Evolutionary conservation across 345 rosid genomes (phyloP), one percentile per base, ranked within the genome.

Genomic region (Hibiscus syriacus): DNA sequence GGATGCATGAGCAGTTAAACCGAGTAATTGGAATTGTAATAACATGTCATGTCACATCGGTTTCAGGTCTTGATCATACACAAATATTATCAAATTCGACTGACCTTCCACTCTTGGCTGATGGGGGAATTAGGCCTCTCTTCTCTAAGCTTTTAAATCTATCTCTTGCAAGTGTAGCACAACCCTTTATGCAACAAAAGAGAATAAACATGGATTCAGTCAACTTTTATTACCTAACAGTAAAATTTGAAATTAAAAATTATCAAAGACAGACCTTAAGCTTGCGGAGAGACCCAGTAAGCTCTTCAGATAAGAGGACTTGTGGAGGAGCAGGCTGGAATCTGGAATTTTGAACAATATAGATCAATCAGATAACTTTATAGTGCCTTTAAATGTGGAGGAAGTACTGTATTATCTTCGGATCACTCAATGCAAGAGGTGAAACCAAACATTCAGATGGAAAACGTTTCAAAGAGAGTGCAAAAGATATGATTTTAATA

Each of bases 101-200:
- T 66, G 22, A 90, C 97, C 97, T 88, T 82, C 81, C 77, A 48
- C 57, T 64, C 74, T 83, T 89, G 57, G 77, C 69, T 52, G 80
- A 45, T 13, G 98, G 97, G 39, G 81, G 87, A 30, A 91, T 74
- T 74, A 89, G 72, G 68, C 98, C 99, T 84, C 99, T 82, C 72
- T 91, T 94, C 82, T 91, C 95, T 0, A 91, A 80, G 75, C 98
- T 91, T 82, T 91, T 91, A 78, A 79, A 94, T 29, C 99, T 78
- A 76, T 94, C 98, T 78, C 79, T 91, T 49, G 82, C 86, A 55
- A 94, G 95, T 0, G 98, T 89, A 80, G 87, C 76, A 73, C 98
- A 91, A 68, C 85, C 97, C 98, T 94, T 68, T 30, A 73, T 54
- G 32, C 5, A 41, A 55, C 36, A 63, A 34, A 27, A 60, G 39